Conservation (phyloP, 768 basidiomycete species). For the Suillus placidus region DNA sequence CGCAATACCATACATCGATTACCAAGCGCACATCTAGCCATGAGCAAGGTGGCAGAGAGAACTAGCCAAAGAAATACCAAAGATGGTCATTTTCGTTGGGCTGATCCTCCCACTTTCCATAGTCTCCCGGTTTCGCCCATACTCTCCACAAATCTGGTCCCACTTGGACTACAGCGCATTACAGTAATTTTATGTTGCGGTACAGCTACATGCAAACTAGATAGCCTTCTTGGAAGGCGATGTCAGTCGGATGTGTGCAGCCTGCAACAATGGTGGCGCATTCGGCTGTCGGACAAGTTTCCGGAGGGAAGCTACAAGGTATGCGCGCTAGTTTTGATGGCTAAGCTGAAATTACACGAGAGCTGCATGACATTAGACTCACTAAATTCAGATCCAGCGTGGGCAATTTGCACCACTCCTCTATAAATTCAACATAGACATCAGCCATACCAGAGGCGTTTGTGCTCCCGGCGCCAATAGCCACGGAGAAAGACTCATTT, state of each 20-base stretch:
- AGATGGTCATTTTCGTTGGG: neutral
- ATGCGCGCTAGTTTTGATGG: slow-evolving; percentile 47
- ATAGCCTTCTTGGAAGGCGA: slow-evolving; percentile 38
- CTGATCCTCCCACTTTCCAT: neutral
- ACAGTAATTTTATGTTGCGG: neutral
- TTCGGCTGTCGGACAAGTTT: slow-evolving; percentile 30
- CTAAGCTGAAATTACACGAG: slow-evolving; percentile 13
- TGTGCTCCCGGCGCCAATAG: slow-evolving; percentile 31
- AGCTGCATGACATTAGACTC: slow-evolving; percentile 20
- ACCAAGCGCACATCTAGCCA: neutral
- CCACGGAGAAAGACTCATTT: slow-evolving; percentile 31
- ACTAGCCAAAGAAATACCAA: neutral
- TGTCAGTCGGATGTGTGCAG: slow-evolving; percentile 38
- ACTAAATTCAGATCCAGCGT: slow-evolving; percentile 36
- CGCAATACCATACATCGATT: neutral
- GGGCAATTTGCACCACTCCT: slow-evolving; percentile 46
- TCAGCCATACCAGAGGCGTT: slow-evolving; percentile 28
- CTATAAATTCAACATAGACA: slow-evolving; percentile 48
- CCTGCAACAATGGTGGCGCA: slow-evolving; percentile 35
- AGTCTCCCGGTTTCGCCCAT: neutral
- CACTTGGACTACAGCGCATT: neutral
- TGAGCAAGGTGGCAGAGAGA: neutral
- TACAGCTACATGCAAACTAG: slow-evolving; percentile 35
- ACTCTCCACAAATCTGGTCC: neutral
- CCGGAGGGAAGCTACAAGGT: slow-evolving; percentile 51